Evolutionary conservation across 495 filamentous ascomycete species (phyloP).

Genomic region (Saxophila tyrrhenica): DNA sequence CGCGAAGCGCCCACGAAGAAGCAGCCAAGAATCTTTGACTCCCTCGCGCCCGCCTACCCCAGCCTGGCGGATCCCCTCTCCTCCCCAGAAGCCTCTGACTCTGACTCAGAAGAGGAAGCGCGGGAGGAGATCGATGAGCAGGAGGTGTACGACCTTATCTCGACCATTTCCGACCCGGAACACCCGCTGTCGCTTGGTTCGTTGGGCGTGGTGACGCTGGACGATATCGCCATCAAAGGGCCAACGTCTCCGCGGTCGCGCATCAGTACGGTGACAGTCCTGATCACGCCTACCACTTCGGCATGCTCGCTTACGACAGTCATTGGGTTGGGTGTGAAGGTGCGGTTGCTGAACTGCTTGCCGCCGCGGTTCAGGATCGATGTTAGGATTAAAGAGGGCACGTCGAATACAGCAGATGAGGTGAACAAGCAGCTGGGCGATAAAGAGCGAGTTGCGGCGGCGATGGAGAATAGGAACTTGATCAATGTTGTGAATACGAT

Average conservation of each 20-base stretch:
- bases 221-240: slow-evolving; percentile 65
- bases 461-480: slow-evolving; percentile 84
- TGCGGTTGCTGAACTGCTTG: slow-evolving; percentile 77
- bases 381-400: slow-evolving; percentile 87
- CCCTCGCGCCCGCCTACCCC: slow-evolving; percentile 34
- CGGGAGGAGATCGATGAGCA: slow-evolving; percentile 87
- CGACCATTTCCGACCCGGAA: slow-evolving; percentile 88
- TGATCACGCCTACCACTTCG: slow-evolving; percentile 93
- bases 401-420: slow-evolving; percentile 86
- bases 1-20: slow-evolving; percentile 31
- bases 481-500: slow-evolving; percentile 84
- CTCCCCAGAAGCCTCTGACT: slow-evolving; percentile 21
- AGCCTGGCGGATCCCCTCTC: slow-evolving; percentile 46
- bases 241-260: slow-evolving; percentile 31
- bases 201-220: slow-evolving; percentile 83
- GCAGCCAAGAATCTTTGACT: slow-evolving; percentile 36
- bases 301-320: slow-evolving; percentile 95
- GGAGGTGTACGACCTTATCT: slow-evolving; percentile 92
- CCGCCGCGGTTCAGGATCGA: slow-evolving; percentile 90
- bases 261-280: slow-evolving; percentile 48
- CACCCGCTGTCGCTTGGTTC: slow-evolving; percentile 88
- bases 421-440: slow-evolving; percentile 93
- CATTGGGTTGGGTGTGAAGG: slow-evolving; percentile 86
- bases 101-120: slow-evolving; percentile 40
- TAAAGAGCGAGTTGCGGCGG: slow-evolving; percentile 92